Evolutionary conservation across 768 basidiomycete genomes (phyloP).

Genomic region (Boletellus sp.): DNA sequence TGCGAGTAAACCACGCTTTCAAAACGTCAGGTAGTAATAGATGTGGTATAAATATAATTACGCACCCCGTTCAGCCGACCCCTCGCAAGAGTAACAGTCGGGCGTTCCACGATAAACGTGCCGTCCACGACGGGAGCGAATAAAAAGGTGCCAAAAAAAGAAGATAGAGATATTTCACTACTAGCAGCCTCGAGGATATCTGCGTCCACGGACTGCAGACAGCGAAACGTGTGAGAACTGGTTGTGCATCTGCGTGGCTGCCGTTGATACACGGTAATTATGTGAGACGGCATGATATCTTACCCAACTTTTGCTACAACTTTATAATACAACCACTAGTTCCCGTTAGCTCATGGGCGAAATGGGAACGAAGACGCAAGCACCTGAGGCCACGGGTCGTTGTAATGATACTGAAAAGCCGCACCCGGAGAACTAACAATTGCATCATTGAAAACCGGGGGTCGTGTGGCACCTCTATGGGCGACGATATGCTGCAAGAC

Average conservation of each 20-base stretch:
- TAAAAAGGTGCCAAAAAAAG: conserved; percentile 43
- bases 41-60: neutral
- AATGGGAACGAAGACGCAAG: neutral
- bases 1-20: conserved; percentile 21
- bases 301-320: conserved; percentile 12
- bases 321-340: conserved; percentile 20
- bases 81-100: conserved; percentile 35
- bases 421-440: conserved; percentile 33
- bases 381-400: conserved; percentile 30
- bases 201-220: conserved; percentile 37
- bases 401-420: conserved; percentile 34
- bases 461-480: conserved; percentile 30
- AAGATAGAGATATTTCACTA: conserved; percentile 25
- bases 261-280: conserved; percentile 3
- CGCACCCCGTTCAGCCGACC: conserved; percentile 43
- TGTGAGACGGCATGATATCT: neutral
- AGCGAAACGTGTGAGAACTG: conserved; percentile 34
- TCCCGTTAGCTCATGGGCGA: neutral
- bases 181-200: conserved; percentile 35
- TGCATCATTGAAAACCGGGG: conserved; percentile 31
- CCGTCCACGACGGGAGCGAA: too few species aligned
- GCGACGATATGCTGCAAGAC: conserved; percentile 35
- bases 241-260: conserved; percentile 29
- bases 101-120: conserved; percentile 41
- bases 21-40: neutral